Conservation (phyloP, 805 yeast genomes). For the Lipomyces mesembrius region DNA sequence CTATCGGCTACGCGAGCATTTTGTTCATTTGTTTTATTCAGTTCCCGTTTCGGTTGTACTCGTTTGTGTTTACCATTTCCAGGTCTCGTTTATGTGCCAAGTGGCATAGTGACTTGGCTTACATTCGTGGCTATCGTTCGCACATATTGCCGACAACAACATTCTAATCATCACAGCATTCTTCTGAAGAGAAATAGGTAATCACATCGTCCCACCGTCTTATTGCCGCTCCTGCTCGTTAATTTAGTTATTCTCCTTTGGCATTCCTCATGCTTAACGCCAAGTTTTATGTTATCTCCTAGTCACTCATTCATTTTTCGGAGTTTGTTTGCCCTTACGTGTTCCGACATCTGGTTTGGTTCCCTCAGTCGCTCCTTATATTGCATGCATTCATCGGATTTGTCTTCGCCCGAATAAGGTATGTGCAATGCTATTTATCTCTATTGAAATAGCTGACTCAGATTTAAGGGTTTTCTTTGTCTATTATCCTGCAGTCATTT, state of each 20-base stretch:
- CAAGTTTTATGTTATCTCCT: not conserved
- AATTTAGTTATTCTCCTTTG: slow-evolving; percentile 6
- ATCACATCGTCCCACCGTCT: not conserved
- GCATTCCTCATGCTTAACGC: not conserved
- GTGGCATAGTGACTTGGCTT: not conserved
- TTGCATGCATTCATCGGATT: slow-evolving; percentile 5
- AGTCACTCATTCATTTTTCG: slow-evolving; percentile 12
- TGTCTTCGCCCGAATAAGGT: not conserved
- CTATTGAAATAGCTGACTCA: not conserved
- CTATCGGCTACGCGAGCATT: not conserved
- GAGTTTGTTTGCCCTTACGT: not conserved
- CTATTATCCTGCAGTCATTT: not conserved
- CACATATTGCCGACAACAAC: not conserved
- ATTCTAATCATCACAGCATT: not conserved
- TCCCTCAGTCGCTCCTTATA: slow-evolving; percentile 3
- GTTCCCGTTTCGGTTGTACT: slow-evolving; percentile 8
- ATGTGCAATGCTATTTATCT: not conserved
- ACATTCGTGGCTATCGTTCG: not conserved
- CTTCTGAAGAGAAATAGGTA: not conserved
- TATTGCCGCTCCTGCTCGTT: not conserved
- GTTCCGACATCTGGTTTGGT: not conserved
- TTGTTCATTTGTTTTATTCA: not conserved
- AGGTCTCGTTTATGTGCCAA: not conserved
- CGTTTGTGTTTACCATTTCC: not conserved
- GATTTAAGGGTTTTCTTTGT: not conserved